A percentile compares a stretch with the other conserved stretches of the same genome.
phyloP scores from a whole-genome alignment of 139 green algal species.

The Volvox africanus region DNA sequence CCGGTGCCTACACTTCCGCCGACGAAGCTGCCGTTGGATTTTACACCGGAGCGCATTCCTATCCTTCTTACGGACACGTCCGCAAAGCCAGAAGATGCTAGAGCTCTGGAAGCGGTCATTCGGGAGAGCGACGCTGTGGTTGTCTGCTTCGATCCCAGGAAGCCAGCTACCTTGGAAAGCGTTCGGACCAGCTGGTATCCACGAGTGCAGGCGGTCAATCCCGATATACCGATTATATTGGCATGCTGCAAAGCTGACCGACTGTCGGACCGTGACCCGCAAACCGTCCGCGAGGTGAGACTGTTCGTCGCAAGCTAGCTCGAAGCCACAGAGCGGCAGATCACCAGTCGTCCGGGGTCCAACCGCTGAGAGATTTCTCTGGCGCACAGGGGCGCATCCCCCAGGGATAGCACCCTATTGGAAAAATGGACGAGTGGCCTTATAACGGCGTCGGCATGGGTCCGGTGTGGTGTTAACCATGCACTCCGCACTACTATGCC shows the following conservation, averaged over 20 bases:
- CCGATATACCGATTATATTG: conserved; percentile 76
- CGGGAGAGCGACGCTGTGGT: conserved; percentile 82
- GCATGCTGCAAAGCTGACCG: conserved; percentile 83
- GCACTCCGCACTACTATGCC: no score
- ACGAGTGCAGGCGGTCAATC: conserved; percentile 68
- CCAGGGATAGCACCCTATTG: no score
- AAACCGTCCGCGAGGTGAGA: conserved; percentile 23
- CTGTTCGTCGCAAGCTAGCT: no score
- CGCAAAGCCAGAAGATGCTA: conserved; percentile 78
- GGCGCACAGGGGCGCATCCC: no score
- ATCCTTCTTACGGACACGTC: conserved; percentile 87
- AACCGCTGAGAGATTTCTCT: no score
- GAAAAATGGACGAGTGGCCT: no score
- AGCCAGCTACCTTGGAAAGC: conserved; percentile 67
- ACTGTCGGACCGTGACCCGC: conserved; percentile 24
- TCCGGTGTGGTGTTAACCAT: no score
- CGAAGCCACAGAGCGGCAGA: no score
- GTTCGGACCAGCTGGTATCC: conserved; percentile 77
- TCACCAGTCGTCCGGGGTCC: no score
- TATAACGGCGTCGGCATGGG: no score
- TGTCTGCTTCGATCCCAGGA: conserved; percentile 74
- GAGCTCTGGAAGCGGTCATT: conserved; percentile 66
- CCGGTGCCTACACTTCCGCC: conserved; percentile 83
- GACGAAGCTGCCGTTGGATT: conserved; percentile 77
- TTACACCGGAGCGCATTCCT: conserved; percentile 77